These are phyloP conservation scores for Escovopsis sp. DNA, from an alignment of 2,329 filamentous ascomycete species.

Conservation along the genomic window DNA sequence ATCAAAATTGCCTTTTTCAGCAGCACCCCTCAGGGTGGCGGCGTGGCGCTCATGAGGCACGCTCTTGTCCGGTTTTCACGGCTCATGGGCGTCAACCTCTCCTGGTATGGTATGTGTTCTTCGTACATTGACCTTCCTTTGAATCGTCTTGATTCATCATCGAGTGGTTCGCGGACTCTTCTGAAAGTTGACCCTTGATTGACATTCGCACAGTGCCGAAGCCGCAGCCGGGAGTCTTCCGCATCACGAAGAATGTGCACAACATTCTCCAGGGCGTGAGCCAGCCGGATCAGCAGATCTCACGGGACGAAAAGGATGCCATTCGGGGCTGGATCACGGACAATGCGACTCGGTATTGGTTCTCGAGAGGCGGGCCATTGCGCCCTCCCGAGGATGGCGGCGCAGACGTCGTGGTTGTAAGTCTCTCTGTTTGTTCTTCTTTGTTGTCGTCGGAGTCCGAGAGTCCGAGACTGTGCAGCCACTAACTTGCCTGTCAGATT, in stretches of 20 bases:
- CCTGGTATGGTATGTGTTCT: constrained; percentile 47
- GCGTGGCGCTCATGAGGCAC: constrained; percentile 70
- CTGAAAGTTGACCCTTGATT: too few species aligned
- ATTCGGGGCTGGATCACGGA: constrained; percentile 58
- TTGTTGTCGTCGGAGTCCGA: neutral
- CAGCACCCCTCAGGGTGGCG: constrained; percentile 67
- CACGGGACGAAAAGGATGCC: constrained; percentile 41
- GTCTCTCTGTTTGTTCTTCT: constrained; percentile 9
- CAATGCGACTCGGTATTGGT: constrained; percentile 65
- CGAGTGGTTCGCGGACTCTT: too few species aligned
- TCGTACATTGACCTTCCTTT: too few species aligned
- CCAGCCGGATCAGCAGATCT: constrained; percentile 48
- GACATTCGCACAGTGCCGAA: constrained; percentile 45
- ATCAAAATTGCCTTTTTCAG: constrained; percentile 67
- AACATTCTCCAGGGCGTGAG: constrained; percentile 76
- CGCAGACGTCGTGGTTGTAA: constrained; percentile 56
- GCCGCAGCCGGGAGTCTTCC: constrained; percentile 63
- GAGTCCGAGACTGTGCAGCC: neutral
- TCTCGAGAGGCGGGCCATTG: constrained; percentile 51
- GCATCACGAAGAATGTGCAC: constrained; percentile 77
- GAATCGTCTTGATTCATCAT: too few species aligned
- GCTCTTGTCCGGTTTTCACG: constrained; percentile 58
- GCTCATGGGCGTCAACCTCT: constrained; percentile 51
- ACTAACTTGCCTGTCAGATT: constrained; percentile 27
- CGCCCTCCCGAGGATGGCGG: constrained; percentile 50